phyloP scores from a whole-genome alignment of 495 filamentous ascomycete species.

The Aeminium ludgeri region DNA sequence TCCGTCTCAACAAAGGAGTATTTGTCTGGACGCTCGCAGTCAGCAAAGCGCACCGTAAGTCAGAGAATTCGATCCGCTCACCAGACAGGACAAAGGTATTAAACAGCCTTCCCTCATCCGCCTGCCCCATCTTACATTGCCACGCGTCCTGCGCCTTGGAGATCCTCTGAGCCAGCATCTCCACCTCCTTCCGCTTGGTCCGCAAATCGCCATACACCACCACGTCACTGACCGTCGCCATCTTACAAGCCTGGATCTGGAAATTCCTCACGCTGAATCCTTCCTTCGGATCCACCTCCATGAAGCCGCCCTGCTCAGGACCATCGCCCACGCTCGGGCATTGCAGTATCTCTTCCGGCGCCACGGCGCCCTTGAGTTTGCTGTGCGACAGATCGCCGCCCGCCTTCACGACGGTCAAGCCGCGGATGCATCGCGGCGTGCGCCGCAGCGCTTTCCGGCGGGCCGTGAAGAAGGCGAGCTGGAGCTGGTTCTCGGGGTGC shows the following conservation, averaged over 20 bases:
- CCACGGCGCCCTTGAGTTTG: conserved; percentile 71
- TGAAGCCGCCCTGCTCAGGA: conserved; percentile 40
- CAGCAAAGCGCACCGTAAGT: conserved; percentile 1
- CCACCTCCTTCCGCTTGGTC: conserved; percentile 34
- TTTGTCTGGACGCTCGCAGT: conserved; percentile 28
- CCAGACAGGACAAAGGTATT: conserved; percentile 68
- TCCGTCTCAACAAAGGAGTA: conserved; percentile 60
- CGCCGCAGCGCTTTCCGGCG: conserved; percentile 53
- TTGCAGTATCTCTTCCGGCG: conserved; percentile 56
- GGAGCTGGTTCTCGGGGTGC: conserved; percentile 76
- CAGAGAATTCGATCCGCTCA: conserved; percentile 31
- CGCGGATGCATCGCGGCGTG: conserved; percentile 63
- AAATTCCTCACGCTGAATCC: conserved; percentile 84
- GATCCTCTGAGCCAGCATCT: conserved; percentile 52
- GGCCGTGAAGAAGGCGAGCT: conserved; percentile 73
- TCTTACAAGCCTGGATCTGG: conserved; percentile 85
- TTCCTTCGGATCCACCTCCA: conserved; percentile 65
- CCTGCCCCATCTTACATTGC: conserved; percentile 39
- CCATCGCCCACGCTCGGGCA: not conserved
- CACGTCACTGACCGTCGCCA: conserved; percentile 77
- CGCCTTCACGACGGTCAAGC: conserved; percentile 75
- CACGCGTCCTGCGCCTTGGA: conserved; percentile 60
- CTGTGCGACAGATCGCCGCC: conserved; percentile 59
- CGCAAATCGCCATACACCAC: conserved; percentile 71
- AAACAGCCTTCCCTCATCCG: conserved; percentile 43